Evolutionary conservation across 352 stramenopile species (phyloP).

Genomic region (Phytophthora tentaculata): DNA sequence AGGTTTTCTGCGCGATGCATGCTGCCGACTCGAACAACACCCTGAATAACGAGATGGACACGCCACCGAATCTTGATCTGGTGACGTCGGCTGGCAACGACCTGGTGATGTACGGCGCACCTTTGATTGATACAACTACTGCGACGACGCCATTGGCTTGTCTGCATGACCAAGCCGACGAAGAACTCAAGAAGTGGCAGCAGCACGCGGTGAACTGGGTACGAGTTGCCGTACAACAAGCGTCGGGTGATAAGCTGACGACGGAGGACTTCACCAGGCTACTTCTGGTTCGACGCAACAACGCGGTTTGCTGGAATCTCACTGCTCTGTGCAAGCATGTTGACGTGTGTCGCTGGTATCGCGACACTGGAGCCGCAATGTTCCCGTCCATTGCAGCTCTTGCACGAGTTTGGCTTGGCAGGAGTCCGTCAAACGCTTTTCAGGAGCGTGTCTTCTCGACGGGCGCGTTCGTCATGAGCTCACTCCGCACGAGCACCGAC

Average conservation of each 20-base stretch:
- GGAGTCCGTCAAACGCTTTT: neutral
- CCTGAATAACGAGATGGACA: neutral
- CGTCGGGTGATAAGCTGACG: neutral
- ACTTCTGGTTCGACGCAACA: neutral
- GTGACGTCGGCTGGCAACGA: neutral
- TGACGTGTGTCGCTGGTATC: neutral
- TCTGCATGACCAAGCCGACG: neutral
- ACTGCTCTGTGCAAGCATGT: neutral
- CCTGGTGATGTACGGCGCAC: neutral
- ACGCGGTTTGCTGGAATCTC: neutral
- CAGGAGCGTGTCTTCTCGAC: neutral
- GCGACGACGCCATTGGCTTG: no score
- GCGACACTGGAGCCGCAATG: neutral
- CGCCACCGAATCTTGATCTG: slow-evolving; percentile 1
- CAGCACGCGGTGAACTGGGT: neutral
- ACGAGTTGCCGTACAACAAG: neutral
- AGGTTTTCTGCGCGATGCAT: neutral
- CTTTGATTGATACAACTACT: neutral
- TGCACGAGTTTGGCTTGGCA: neutral
- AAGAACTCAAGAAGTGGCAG: neutral
- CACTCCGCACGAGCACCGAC: neutral
- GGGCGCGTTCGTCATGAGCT: neutral
- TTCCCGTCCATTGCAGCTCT: neutral
- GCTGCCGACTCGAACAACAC: neutral
- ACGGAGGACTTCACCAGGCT: neutral